These are phyloP conservation scores for Dryadomyces quercus-mongolicae DNA, from an alignment of 2,329 filamentous ascomycete species.

Conservation along the genomic window DNA sequence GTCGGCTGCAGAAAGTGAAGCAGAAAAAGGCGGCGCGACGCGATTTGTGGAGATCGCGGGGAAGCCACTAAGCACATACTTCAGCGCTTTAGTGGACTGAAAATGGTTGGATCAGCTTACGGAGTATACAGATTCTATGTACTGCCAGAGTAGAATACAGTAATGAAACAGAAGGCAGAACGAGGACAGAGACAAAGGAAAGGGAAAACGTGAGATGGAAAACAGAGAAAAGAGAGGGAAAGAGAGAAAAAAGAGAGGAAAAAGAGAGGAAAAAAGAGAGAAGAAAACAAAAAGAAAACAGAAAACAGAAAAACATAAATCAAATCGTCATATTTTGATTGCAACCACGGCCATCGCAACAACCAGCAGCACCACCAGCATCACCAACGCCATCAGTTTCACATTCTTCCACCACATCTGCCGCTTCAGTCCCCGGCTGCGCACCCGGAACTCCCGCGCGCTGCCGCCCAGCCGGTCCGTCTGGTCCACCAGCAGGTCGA, in stretches of 20 bases:
- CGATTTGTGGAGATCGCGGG: conserved; percentile 2
- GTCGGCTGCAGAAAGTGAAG: background rate
- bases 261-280: background rate
- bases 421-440: conserved; percentile 74
- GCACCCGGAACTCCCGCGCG: conserved; percentile 79
- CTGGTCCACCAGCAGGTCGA: conserved; percentile 91
- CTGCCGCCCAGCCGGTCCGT: conserved; percentile 83
- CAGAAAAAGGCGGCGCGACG: background rate
- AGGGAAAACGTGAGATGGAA: background rate
- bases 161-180: background rate
- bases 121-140: background rate
- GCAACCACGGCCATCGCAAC: conserved; percentile 42
- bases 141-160: background rate
- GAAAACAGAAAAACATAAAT: background rate
- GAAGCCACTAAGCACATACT: background rate
- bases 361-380: conserved; percentile 52
- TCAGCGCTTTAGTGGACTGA: background rate
- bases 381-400: conserved; percentile 75
- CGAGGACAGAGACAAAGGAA: background rate
- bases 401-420: conserved; percentile 99
- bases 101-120: no score
- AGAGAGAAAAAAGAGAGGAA: background rate
- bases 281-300: background rate
- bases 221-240: background rate
- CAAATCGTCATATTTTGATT: conserved; percentile 23